Evolutionary conservation across 495 filamentous ascomycete genomes (phyloP), one percentile per base, ranked within the genome.

Genomic region (Chaetomium fimeti): DNA sequence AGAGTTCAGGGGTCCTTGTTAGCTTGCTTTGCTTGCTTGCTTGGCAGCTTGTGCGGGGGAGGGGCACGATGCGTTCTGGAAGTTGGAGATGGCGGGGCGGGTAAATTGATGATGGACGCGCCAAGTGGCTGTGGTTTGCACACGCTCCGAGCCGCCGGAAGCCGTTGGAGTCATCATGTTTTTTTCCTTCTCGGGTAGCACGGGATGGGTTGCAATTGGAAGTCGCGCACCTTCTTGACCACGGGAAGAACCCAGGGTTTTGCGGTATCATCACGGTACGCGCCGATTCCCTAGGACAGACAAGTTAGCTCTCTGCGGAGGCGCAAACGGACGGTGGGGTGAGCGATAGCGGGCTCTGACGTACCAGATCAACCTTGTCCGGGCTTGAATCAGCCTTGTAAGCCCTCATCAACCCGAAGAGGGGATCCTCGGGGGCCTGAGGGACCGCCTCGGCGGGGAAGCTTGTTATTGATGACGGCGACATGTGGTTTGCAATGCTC

Each of bases 171-270:
- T 32, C 2, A 32, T 3, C 15, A n/a, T 20, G 27, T 4, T 55
- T 55, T 32, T 12, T 8, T 36, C 29, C 7, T 32, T 32, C 16
- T 9, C 0, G 18, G 28, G 49, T 28, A 15, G 4, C 52, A 43
- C 25, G 15, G 48, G 51, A 53, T 6, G 29, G 20, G 25, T 49
- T 20, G 59, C 22, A 24, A 47, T 55, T 15, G 27, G 54, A 24
- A 25, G 16, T 60, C 43, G 72, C 76, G 62, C 78, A 97, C 93
- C 88, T 94, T 93, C 78, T 91, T 94, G 57, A 98, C 93, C 15
- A 98, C 95, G 1, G 95, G 93, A 56, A 98, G 80, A 61, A 98
- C 85, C 95, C 95, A 98, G n/a, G 94, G 95, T 79, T 97, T 97
- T 57, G 91, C 92, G 74, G 95, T 88, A 76, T 99, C 81, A 65